These are phyloP conservation scores for Saturnispora halmiae DNA, from an alignment of 805 yeast genomes.

Conservation along the genomic window DNA sequence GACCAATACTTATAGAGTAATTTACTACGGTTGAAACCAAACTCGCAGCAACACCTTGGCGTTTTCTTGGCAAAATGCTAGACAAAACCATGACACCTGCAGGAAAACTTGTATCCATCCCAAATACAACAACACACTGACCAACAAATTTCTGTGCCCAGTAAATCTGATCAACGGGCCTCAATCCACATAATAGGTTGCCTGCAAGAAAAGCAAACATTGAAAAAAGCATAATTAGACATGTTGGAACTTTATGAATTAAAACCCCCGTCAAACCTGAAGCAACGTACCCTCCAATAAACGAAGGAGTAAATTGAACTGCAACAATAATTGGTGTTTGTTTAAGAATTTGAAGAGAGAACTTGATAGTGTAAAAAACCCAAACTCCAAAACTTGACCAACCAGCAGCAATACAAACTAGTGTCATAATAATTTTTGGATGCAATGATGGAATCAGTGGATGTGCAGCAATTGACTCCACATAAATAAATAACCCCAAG, in stretches of 20 bases:
- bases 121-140: constrained; percentile 51
- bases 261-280: constrained; percentile 43
- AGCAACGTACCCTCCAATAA: constrained; percentile 47
- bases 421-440: constrained; percentile 37
- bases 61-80: constrained; percentile 47
- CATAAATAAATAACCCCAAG: constrained; percentile 37
- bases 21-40: constrained; percentile 61
- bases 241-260: constrained; percentile 39
- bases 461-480: constrained; percentile 33
- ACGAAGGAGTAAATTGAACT: constrained; percentile 37
- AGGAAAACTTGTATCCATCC: constrained; percentile 75
- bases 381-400: constrained; percentile 77
- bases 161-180: constrained; percentile 52
- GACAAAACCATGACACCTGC: constrained; percentile 59
- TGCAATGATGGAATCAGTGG: constrained; percentile 35
- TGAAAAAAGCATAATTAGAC: constrained; percentile 41
- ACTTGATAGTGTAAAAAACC: constrained; percentile 53
- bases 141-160: constrained; percentile 51
- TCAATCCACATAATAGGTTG: constrained; percentile 40
- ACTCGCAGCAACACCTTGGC: constrained; percentile 76
- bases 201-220: constrained; percentile 50
- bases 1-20: constrained; percentile 60
- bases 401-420: constrained; percentile 47
- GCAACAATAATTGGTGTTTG: constrained; percentile 40
- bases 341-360: constrained; percentile 41